Evolutionary conservation across 148 eudicot species (phyloP), one percentile per base, ranked within the genome.

Genomic region (Silene uniflora): DNA sequence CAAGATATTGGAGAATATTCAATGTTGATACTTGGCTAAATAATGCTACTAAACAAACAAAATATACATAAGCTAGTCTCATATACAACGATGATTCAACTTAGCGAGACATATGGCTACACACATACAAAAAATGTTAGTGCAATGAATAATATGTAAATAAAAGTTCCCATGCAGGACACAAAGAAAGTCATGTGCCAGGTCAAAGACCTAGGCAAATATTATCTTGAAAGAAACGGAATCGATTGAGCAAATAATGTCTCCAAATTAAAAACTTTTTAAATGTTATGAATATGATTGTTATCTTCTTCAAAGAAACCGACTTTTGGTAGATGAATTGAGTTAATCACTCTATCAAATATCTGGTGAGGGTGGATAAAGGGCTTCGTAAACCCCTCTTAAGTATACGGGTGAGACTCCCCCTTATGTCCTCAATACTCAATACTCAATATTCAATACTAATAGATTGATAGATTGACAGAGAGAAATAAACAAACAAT

Each of bases 1-100:
- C 77, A 85, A 83, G 73, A 77, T 52, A 60, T 54, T 17, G 32
- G 7, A 49, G 3, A 74, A 54, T 71, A 75, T 74, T 77, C 47
- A 75, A 68, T 24, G 60, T 42, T 32, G 39, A 66, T 35, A 29
- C 24, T 65, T 55, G 22, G 24, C 25, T 47, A 64, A 71, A 71
- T 25, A 18, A 46, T 11, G 14, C n/a, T 25, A 6, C 22, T 73
- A 22, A 55, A 21, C 17, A 66, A 23, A 24, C 61, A 17, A 68
- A n/a, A 44, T 10, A 67, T 12, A 55, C 21, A 27, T 27, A 16
- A 0, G 23, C 55, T 62, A n/a, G 17, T n/a, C 52, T 24, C 17
- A n/a, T 10, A 64, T 29, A 27, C 25, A 64, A 27, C 6, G 0
- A 10, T 3, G 44, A 27, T 42, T 65, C 69, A 32, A 39, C 56